Evolutionary conservation across 1,284 basidiomycete genomes (phyloP).

Genomic region (Cystobasidiaceae sp.): DNA sequence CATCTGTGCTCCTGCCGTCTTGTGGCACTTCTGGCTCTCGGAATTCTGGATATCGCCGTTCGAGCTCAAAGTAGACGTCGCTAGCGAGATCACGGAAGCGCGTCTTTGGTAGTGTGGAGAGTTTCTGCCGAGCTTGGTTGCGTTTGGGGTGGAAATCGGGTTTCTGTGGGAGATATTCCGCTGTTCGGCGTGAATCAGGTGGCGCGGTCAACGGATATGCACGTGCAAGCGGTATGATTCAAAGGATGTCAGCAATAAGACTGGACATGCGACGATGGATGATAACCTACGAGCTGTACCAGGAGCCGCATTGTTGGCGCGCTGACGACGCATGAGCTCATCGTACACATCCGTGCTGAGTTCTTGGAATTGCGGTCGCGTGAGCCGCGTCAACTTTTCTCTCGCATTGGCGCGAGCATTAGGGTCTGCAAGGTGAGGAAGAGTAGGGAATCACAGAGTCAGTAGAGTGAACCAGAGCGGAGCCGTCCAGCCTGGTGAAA

Average conservation of each 20-base stretch:
- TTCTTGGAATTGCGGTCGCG: slow-evolving; percentile 86
- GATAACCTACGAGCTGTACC: slow-evolving; percentile 16
- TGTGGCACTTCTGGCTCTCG: slow-evolving; percentile 62
- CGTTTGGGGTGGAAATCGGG: slow-evolving; percentile 98
- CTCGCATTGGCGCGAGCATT: slow-evolving; percentile 77
- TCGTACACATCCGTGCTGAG: slow-evolving; percentile 92
- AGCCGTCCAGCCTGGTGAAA: no score
- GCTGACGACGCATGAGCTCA: slow-evolving; percentile 64
- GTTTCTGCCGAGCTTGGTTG: slow-evolving; percentile 96
- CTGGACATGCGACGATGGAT: background rate
- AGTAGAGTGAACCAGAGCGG: background rate
- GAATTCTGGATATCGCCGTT: slow-evolving; percentile 91
- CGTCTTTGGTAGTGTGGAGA: slow-evolving; percentile 84
- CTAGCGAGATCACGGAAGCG: slow-evolving; percentile 95
- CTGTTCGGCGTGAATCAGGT: slow-evolving; percentile 62
- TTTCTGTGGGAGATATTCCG: slow-evolving; percentile 81
- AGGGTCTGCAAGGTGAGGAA: slow-evolving; percentile 54
- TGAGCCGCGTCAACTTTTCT: slow-evolving; percentile 83
- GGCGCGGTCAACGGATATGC: background rate
- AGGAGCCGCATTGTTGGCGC: slow-evolving; percentile 2
- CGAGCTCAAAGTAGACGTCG: slow-evolving; percentile 93
- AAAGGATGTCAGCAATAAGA: background rate
- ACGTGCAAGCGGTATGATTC: background rate
- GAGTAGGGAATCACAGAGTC: no score
- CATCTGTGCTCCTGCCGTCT: slow-evolving; percentile 61